Conservation (phyloP, 257 asterid genomes). For the Scutellaria barbata region DNA sequence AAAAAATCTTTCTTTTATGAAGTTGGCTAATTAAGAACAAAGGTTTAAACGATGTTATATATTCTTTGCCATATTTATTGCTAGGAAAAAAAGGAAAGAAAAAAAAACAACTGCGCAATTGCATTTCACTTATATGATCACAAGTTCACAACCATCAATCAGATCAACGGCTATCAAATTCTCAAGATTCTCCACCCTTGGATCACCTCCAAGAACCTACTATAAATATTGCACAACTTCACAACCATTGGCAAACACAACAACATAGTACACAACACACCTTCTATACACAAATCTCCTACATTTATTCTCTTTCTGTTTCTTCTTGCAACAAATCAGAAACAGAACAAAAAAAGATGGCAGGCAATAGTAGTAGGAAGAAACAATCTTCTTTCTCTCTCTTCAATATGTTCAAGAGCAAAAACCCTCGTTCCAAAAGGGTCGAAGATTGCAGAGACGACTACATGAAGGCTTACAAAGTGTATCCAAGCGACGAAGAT, state of each 20-base stretch:
- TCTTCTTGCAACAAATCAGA: not conserved
- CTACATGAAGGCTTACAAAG: conserved; percentile 65
- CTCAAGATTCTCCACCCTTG: conserved; percentile 44
- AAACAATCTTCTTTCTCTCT: conserved; percentile 48
- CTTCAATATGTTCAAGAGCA: conserved; percentile 55
- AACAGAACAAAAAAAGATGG: conserved; percentile 25
- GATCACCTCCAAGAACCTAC: conserved; percentile 33
- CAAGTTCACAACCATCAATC: conserved; percentile 46
- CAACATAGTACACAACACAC: not conserved
- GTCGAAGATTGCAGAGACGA: conserved; percentile 46
- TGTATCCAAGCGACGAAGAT: conserved; percentile 84
- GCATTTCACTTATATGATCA: not conserved
- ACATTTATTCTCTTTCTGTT: not conserved
- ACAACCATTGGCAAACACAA: conserved; percentile 29
- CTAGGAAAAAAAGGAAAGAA: not conserved
- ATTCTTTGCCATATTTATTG: too few species aligned
- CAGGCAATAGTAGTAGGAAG: conserved; percentile 54
- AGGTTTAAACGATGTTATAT: too few species aligned
- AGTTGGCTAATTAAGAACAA: too few species aligned
- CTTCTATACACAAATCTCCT: not conserved
- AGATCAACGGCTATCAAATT: conserved; percentile 36
- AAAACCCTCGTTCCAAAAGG: conserved; percentile 32
- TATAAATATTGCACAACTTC: conserved; percentile 45
- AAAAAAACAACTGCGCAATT: not conserved
- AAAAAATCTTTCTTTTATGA: too few species aligned